Conservation (phyloP, 305 asterid genomes). For the Fraxinus sp. region DNA sequence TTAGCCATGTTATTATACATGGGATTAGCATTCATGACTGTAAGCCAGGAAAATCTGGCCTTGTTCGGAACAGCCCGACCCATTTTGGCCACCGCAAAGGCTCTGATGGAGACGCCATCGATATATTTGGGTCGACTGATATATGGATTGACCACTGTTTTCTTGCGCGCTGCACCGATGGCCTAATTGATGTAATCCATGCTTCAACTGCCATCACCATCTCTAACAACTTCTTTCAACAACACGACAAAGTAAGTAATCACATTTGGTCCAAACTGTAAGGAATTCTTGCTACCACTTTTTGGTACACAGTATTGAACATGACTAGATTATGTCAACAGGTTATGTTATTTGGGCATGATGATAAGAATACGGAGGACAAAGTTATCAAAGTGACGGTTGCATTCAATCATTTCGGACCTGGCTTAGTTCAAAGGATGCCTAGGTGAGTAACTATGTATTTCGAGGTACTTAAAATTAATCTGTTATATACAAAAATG, state of each 20-base stretch:
- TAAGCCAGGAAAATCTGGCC: constrained; percentile 57
- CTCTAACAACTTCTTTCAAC: constrained; percentile 58
- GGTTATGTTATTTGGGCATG: constrained; percentile 47
- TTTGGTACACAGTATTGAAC: not conserved
- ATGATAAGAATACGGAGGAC: constrained; percentile 36
- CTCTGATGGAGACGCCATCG: constrained; percentile 66
- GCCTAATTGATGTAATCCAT: constrained; percentile 67
- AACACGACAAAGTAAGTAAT: constrained; percentile 62
- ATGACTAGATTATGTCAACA: constrained; percentile 12
- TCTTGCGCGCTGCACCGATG: constrained; percentile 53
- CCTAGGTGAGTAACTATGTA: constrained; percentile 25
- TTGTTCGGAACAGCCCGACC: constrained; percentile 42
- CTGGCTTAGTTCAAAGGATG: constrained; percentile 47
- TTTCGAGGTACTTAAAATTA: not conserved
- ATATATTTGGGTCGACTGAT: constrained; percentile 43
- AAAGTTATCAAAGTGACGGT: constrained; percentile 40
- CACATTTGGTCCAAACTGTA: not conserved
- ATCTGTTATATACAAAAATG: not conserved
- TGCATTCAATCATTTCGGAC: constrained; percentile 45
- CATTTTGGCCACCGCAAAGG: constrained; percentile 56
- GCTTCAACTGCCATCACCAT: constrained; percentile 63
- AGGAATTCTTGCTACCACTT: not conserved
- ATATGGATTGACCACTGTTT: constrained; percentile 71
- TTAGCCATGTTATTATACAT: constrained; percentile 58
- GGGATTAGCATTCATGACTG: constrained; percentile 64